Conservation (phyloP, 345 rosid species). For the Citrus sp. region DNA sequence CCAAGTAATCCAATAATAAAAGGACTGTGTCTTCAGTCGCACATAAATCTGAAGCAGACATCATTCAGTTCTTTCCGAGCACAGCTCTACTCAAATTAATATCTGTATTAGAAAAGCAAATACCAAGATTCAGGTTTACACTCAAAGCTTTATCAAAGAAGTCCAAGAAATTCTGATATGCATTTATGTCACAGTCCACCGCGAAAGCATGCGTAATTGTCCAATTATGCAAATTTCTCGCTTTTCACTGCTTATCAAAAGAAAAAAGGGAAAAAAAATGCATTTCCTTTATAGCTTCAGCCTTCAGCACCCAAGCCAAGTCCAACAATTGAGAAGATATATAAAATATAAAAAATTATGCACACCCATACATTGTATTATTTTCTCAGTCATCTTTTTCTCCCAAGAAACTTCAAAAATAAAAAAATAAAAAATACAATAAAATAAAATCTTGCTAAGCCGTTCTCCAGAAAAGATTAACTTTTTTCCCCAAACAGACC, state of each 20-base stretch:
- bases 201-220: not conserved
- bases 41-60: constrained; percentile 41
- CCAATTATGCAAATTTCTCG: not conserved
- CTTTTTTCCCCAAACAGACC: not conserved
- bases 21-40: constrained; percentile 65
- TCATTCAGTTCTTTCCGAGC: constrained; percentile 1
- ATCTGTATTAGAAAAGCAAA: not conserved
- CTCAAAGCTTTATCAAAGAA: not conserved
- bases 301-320: not conserved
- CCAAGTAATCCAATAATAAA: constrained; percentile 52
- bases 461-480: not conserved
- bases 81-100: not conserved
- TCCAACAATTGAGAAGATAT: not conserved
- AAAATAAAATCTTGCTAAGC: not conserved
- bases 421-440: too few species aligned
- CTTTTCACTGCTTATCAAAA: not conserved
- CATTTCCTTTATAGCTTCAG: not conserved
- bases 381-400: not conserved
- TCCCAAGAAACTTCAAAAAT: not conserved
- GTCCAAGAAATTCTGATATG: not conserved
- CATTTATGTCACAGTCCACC: not conserved
- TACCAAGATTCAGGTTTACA: not conserved
- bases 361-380: not conserved
- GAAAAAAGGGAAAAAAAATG: not conserved
- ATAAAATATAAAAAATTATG: not conserved